phyloP scores from a whole-genome alignment of 2,329 filamentous ascomycete species.

The Epichloe baconii region DNA sequence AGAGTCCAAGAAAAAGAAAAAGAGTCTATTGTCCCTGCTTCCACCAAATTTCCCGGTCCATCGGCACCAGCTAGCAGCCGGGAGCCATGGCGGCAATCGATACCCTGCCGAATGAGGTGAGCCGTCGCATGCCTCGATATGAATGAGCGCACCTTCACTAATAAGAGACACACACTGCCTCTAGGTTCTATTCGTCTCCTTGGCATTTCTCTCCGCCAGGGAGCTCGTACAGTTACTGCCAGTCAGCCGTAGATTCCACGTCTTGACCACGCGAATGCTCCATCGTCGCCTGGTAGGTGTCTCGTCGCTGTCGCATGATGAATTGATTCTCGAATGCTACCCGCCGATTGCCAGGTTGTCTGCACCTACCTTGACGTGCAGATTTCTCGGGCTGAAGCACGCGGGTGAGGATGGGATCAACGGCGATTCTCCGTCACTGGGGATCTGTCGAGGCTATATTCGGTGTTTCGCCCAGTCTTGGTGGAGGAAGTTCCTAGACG shows the following conservation, averaged over 20 bases:
- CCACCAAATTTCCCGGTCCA: neutral
- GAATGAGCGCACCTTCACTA: too few relatives aligned
- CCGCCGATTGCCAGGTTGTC: conserved; percentile 57
- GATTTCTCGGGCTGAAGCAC: conserved; percentile 45
- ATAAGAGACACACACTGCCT: neutral
- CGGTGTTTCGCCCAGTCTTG: conserved; percentile 53
- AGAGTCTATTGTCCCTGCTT: too few relatives aligned
- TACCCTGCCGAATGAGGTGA: neutral
- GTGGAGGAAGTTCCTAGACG: conserved; percentile 30
- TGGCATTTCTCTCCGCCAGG: conserved; percentile 34
- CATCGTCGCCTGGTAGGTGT: conserved; percentile 44
- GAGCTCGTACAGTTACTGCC: conserved; percentile 43
- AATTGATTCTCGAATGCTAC: conserved; percentile 66
- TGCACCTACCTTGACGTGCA: conserved; percentile 54
- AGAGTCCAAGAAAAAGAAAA: too few relatives aligned
- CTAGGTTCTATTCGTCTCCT: conserved; percentile 4
- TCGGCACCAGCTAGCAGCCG: neutral
- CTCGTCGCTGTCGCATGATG: conserved; percentile 26
- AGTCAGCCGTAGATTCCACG: conserved; percentile 51
- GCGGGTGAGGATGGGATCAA: conserved; percentile 6
- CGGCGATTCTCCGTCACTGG: conserved; percentile 12
- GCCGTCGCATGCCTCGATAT: neutral
- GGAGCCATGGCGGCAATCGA: neutral
- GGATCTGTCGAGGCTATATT: conserved; percentile 48
- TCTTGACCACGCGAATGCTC: conserved; percentile 48